phyloP scores from a whole-genome alignment of 2,329 filamentous ascomycete species.

The Trichoderma atroviride region DNA sequence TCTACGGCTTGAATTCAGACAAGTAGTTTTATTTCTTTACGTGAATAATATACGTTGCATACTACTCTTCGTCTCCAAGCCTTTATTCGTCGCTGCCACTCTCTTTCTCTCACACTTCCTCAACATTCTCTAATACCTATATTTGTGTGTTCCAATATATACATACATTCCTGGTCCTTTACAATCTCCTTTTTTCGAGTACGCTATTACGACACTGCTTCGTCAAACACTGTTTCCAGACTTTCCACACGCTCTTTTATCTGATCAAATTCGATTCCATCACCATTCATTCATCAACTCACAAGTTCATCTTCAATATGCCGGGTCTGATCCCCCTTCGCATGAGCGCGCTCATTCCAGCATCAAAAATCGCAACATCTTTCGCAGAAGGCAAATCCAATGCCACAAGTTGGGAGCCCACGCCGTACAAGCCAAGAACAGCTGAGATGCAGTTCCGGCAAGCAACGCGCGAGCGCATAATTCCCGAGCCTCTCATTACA shows the following conservation, averaged over 20 bases:
- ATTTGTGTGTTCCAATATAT: not conserved
- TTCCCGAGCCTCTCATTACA: conserved; percentile 31
- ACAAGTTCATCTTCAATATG: conserved; percentile 31
- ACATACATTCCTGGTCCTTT: not conserved
- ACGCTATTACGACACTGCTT: not conserved
- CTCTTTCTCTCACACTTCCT: not conserved
- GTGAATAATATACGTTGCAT: not conserved
- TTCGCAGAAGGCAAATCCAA: conserved; percentile 10
- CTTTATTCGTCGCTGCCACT: not conserved
- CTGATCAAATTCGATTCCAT: not conserved
- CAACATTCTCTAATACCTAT: not conserved
- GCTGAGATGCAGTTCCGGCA: not conserved
- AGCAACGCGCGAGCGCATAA: conserved; percentile 13
- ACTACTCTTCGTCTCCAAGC: conserved; percentile 2
- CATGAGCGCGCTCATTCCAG: conserved; percentile 30
- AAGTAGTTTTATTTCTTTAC: not conserved
- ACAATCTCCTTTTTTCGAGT: not conserved
- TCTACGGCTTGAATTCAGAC: not conserved
- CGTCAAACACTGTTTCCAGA: not conserved
- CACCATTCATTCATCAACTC: not conserved
- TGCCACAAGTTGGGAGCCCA: not conserved
- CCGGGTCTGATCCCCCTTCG: conserved; percentile 39
- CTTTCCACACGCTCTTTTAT: not conserved
- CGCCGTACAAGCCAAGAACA: conserved; percentile 3
- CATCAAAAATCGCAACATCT: conserved; percentile 19